Evolutionary conservation across 306 rosid species (phyloP), one percentile per base, ranked within the genome.

Genomic region (Albizia julibrissin): DNA sequence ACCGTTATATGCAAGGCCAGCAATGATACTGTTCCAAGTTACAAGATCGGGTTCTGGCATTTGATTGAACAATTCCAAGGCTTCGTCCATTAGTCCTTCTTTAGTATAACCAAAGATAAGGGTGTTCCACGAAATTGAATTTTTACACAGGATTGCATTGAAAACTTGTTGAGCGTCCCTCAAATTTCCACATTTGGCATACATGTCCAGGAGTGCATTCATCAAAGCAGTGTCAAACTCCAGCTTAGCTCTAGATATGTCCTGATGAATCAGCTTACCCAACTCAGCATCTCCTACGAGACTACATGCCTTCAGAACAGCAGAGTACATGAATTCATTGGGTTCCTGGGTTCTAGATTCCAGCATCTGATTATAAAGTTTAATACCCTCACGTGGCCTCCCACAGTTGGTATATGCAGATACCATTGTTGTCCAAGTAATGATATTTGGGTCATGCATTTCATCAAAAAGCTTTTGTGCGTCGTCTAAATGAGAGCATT

Each of bases 131-230:
- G 94, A 78, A 56, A 84, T 84, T 43, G 89, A 83, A 86, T 85
- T 91, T 71, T 87, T 86, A 78, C 74, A 39, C 18, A 75, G 80
- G 50, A 85, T 87, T 75, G 79, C 82, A 72, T 78, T 43, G 56
- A 95, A 95, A 76, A 91, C 95, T 47, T 65, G 85, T 71, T 76
- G 70, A 5, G 99, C 98, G 69, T 86, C 89, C 42, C 76, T 72
- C 92, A 91, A 85, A 82, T 82, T 89, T 69, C 93, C 93, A 89
- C 98, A 91, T 87, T 91, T 95, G 67, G 92, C 89, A 65, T 86
- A 93, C 99, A 95, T 90, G 72, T 93, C 98, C 95, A 95, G 83
- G 68, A 91, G 94, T 50, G 91, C 82, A 84, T 95, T 95, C 98
- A 93, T 88, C 89, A 95, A 75, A 87, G 89, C 93, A 42, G 86